These are phyloP conservation scores for Globisporangium carolinianum DNA, from an alignment of 352 stramenopile species.

Conservation along the genomic window DNA sequence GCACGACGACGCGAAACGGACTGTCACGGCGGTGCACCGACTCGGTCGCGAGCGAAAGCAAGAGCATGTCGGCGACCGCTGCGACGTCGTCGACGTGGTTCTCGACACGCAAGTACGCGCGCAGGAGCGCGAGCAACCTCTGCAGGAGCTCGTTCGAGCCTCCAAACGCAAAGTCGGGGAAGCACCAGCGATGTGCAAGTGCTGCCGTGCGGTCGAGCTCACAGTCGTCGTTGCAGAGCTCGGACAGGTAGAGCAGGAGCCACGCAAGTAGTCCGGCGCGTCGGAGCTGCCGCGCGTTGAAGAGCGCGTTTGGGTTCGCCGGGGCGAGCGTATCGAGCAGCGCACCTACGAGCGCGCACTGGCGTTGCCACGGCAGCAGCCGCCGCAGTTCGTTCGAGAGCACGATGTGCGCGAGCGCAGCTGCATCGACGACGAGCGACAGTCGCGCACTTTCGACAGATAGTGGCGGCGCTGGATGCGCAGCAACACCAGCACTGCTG, in stretches of 20 bases:
- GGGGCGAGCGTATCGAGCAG: constrained; percentile 38
- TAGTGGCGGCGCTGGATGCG: background rate
- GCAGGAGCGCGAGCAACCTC: constrained; percentile 31
- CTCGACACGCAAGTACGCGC: constrained; percentile 44
- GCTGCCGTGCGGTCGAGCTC: constrained; percentile 17
- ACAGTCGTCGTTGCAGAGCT: constrained; percentile 39
- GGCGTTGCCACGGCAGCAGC: constrained; percentile 27
- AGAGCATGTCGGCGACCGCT: constrained; percentile 30
- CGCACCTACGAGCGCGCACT: constrained; percentile 44
- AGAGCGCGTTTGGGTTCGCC: constrained; percentile 65
- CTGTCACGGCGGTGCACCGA: constrained; percentile 20
- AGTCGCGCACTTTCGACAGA: background rate
- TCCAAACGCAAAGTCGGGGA: constrained; percentile 32
- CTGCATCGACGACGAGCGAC: constrained; percentile 47
- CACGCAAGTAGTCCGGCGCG: constrained; percentile 42
- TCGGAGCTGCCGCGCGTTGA: constrained; percentile 68
- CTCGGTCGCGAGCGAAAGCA: constrained; percentile 41
- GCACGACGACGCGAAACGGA: constrained; percentile 29
- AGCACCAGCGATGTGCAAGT: constrained; percentile 45
- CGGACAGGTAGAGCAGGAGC: constrained; percentile 47
- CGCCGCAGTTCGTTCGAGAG: constrained; percentile 38
- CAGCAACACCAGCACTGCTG: background rate
- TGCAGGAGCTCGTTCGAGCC: constrained; percentile 43
- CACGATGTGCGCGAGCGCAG: constrained; percentile 47
- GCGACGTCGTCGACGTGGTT: constrained; percentile 49